phyloP scores from a whole-genome alignment of 139 green algal species.

The Spirogloea muscicola region DNA sequence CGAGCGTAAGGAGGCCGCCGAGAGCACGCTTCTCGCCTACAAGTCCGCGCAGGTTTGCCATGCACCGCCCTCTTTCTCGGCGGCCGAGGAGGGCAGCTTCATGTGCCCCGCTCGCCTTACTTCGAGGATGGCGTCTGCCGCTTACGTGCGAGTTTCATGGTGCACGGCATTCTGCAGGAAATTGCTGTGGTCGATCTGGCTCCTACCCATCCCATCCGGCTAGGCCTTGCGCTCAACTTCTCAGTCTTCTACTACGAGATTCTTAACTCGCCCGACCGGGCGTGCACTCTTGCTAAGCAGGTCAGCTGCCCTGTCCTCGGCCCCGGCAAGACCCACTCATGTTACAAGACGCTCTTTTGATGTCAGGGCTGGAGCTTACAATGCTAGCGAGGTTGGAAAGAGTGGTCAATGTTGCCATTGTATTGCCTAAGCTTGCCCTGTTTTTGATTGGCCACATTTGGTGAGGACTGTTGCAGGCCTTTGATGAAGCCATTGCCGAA shows the following conservation, averaged over 20 bases:
- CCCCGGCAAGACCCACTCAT: no score
- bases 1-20: constrained; percentile 48
- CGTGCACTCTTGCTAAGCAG: constrained; percentile 82
- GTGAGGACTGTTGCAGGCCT: no score
- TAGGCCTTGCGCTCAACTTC: constrained; percentile 53
- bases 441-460: no score
- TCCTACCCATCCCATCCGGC: constrained; percentile 92
- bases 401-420: no score
- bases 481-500: constrained; percentile 54
- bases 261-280: constrained; percentile 39
- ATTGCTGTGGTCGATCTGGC: constrained; percentile 91
- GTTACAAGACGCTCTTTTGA: no score
- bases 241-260: constrained; percentile 61
- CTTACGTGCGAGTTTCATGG: not conserved
- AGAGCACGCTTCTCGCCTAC: constrained; percentile 52
- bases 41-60: constrained; percentile 40
- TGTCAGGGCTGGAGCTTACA: no score
- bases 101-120: no score
- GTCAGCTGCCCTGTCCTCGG: no score
- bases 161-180: constrained; percentile 76
- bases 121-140: not conserved
- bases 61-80: no score
- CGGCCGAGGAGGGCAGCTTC: no score
- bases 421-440: not conserved
- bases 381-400: no score